phyloP scores from a whole-genome alignment of 2,329 filamentous ascomycete genomes.

The Penicillium sp. region DNA sequence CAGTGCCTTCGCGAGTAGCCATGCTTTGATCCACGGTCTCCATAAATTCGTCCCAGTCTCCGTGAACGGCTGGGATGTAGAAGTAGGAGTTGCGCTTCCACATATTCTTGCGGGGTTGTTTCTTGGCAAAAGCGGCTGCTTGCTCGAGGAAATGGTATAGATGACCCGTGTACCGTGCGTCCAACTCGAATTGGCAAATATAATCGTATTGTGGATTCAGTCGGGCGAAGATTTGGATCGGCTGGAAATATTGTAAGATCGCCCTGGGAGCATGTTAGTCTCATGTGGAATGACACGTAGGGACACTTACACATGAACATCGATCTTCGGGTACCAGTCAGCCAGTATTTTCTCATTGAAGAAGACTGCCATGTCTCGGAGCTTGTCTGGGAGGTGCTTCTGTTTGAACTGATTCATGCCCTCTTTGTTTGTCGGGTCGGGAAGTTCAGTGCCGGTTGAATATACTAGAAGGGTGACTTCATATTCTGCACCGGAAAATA shows the following conservation, averaged over 20 bases:
- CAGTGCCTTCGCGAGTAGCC: background rate
- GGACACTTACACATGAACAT: conserved; percentile 9
- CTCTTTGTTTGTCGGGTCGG: conserved; percentile 37
- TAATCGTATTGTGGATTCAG: conserved; percentile 15
- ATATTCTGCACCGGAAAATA: conserved; percentile 82
- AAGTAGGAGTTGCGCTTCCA: conserved; percentile 20
- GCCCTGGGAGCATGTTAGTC: background rate
- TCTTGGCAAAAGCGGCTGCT: conserved; percentile 11
- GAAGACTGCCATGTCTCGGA: conserved; percentile 8
- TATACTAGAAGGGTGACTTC: conserved; percentile 84
- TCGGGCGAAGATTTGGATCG: conserved; percentile 12
- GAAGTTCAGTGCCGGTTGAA: conserved; percentile 72
- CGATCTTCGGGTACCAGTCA: conserved; percentile 15
- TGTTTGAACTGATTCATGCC: conserved; percentile 7
- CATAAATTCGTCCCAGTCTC: conserved; percentile 10
- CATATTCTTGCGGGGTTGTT: conserved; percentile 13
- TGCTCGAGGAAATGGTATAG: conserved; percentile 10
- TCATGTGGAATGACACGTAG: background rate
- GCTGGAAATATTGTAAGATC: conserved; percentile 15
- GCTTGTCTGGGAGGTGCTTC: conserved; percentile 7
- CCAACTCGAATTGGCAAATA: conserved; percentile 18
- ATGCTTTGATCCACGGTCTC: conserved; percentile 7
- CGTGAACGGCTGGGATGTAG: conserved; percentile 13
- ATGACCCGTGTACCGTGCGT: conserved; percentile 15
- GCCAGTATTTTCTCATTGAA: conserved; percentile 10